Evolutionary conservation across 352 stramenopile genomes (phyloP).

Genomic region (Bremia lactucae): DNA sequence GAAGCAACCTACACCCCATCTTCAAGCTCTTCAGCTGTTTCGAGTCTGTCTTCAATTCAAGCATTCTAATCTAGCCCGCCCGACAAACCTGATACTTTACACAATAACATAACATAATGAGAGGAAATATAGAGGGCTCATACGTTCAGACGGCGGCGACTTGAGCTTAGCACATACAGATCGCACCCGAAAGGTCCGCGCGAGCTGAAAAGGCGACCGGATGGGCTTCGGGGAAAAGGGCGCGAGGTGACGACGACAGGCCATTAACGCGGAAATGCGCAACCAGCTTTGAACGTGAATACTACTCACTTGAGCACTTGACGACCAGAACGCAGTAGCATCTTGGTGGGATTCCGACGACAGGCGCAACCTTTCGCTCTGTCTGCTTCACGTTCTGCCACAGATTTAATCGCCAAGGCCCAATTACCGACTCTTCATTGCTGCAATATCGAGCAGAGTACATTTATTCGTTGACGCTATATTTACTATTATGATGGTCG

Average conservation of each 20-base stretch:
- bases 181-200: conserved; percentile 2
- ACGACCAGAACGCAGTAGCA: conserved; percentile 15
- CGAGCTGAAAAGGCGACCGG: conserved; percentile 13
- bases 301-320: conserved; percentile 21
- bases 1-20: too few species aligned
- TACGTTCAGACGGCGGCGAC: conserved; percentile 3
- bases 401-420: conserved; percentile 2
- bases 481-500: conserved; percentile 25
- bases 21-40: too few species aligned
- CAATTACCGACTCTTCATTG: conserved; percentile 12
- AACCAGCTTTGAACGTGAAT: conserved; percentile 1
- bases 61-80: too few species aligned
- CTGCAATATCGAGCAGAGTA: conserved; percentile 8
- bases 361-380: conserved; percentile 9
- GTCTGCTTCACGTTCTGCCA: conserved; percentile 6
- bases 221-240: conserved; percentile 16
- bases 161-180: conserved; percentile 17
- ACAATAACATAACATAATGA: too few species aligned
- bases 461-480: background rate
- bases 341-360: conserved; percentile 14
- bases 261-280: conserved; percentile 3
- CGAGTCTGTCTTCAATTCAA: too few species aligned
- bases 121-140: too few species aligned
- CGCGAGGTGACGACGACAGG: conserved; percentile 10
- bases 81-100: too few species aligned